Evolutionary conservation across 2,329 filamentous ascomycete species (phyloP).

Genomic region (Sporothrix variecibatus): DNA sequence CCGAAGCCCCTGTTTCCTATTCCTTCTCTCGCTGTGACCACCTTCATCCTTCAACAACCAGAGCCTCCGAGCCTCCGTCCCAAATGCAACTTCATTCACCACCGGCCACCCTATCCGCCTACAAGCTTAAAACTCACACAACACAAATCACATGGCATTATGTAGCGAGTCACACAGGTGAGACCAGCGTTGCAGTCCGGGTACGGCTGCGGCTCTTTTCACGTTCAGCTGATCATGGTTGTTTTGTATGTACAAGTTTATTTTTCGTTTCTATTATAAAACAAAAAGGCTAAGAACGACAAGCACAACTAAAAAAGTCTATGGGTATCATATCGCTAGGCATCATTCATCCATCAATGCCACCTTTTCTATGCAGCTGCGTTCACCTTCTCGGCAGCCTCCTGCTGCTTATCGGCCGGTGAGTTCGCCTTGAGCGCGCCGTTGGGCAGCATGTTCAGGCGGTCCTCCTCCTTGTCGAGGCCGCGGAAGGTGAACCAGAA

Average conservation of each 20-base stretch:
- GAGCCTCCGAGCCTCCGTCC: not conserved
- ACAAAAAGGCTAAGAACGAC: not conserved
- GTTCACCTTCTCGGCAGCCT: not conserved
- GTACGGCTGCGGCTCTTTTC: not conserved
- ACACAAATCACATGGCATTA: not conserved
- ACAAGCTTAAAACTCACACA: not conserved
- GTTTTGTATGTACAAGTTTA: not conserved
- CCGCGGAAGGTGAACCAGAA: slow-evolving; percentile 70
- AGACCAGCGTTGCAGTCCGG: not conserved
- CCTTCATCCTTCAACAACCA: not conserved
- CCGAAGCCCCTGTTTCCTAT: not conserved
- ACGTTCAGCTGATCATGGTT: not conserved
- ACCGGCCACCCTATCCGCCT: not conserved
- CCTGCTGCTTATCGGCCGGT: not conserved
- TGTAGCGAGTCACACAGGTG: not conserved
- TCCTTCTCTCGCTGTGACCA: not conserved
- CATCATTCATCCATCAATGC: not conserved
- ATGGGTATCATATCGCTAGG: not conserved
- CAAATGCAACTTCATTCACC: not conserved
- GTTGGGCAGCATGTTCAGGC: slow-evolving; percentile 59
- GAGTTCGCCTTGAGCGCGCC: slow-evolving; percentile 7
- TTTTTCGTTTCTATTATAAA: not conserved
- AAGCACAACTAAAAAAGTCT: not conserved
- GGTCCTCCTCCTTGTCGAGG: slow-evolving; percentile 69
- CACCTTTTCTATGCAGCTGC: not conserved